Evolutionary conservation across 2,329 filamentous ascomycete genomes (phyloP), one percentile per base, ranked within the genome.

Genomic region (Dothideomycetidae sp.): DNA sequence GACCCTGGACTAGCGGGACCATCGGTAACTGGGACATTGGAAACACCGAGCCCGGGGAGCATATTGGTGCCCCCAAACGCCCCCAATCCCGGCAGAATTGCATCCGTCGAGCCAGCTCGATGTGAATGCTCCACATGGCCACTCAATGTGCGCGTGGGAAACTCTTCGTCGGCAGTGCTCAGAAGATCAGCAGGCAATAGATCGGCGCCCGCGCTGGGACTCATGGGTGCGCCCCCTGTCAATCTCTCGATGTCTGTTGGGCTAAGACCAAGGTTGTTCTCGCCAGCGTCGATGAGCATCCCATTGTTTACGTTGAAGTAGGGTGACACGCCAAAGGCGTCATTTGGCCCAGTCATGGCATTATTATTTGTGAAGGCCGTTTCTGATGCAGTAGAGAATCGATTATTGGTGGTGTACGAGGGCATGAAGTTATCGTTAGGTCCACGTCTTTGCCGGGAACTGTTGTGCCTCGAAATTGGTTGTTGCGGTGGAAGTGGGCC

Each of bases 161-260:
- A 31, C n/a, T 45, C 43, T 36, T 57, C 53, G 16, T 48, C 48
- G 15, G 54, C 52, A 12, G 44, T 50, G n/a, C 45, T 47, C 33
- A 58, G 55, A 3, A 79, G 61, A 42, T 71, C 73, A 1, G 81
- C 80, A 1, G 82, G 82, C 11, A 92, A 60, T 3, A 88, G 63
- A 11, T 54, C 51, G 13, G 77, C 70, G 17, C 79, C 75, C 2
- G 81, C 82, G 3, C 79, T 80, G 2, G 82, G 82, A 48, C 80
- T 86, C 53, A 88, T 71, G 1, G 79, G 79, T 2, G 78, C 81
- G 17, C 72, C 75, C 12, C 67, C 70, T 3, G 68, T 74, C 23
- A 79, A 54, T 12, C 66, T 66, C 41, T 72, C 71, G 3, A 78
- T 59, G 12, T 79, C 75, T 2, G 73, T 68, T 19, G 81, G 77